Evolutionary conservation across 257 asterid genomes (phyloP).

Genomic region (Capsicum pubescens): DNA sequence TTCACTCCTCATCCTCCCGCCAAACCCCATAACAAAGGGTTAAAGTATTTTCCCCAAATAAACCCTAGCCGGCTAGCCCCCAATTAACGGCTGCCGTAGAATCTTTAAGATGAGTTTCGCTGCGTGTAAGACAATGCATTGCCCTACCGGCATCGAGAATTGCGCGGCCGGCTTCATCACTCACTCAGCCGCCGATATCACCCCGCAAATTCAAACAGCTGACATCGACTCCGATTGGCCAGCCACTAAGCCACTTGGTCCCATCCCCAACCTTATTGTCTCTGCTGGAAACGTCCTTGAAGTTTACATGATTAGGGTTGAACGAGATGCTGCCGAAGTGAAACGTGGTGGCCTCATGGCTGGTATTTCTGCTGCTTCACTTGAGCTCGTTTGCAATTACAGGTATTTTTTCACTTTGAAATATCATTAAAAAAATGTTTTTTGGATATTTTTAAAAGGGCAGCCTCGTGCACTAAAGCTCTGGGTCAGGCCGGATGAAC

Average conservation of each 20-base stretch:
- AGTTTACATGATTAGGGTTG: conserved; percentile 70
- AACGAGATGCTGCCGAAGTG: conserved; percentile 54
- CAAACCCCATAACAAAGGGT: conserved; percentile 25
- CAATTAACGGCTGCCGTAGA: conserved; percentile 10
- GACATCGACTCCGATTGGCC: conserved; percentile 82
- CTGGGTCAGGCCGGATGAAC: too few species aligned
- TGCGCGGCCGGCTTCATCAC: conserved; percentile 88
- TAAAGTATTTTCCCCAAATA: conserved; percentile 17
- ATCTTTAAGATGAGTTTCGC: conserved; percentile 73
- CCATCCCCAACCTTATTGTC: conserved; percentile 79
- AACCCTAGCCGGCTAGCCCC: conserved; percentile 13
- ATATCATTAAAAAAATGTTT: not conserved
- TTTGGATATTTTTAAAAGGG: too few species aligned
- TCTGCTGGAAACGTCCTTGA: conserved; percentile 84
- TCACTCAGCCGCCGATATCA: conserved; percentile 64
- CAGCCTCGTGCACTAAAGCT: too few species aligned
- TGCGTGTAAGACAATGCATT: conserved; percentile 88
- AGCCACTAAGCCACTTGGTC: conserved; percentile 61
- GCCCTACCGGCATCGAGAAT: conserved; percentile 89
- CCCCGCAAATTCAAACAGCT: conserved; percentile 60
- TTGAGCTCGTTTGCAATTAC: conserved; percentile 86
- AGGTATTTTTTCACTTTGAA: conserved; percentile 48
- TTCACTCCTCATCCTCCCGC: conserved; percentile 6
- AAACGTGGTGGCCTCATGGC: conserved; percentile 87
- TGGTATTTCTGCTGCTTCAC: conserved; percentile 78